phyloP scores from a whole-genome alignment of 352 stramenopile genomes.

The Hyaloperonospora arabidopsidis region DNA sequence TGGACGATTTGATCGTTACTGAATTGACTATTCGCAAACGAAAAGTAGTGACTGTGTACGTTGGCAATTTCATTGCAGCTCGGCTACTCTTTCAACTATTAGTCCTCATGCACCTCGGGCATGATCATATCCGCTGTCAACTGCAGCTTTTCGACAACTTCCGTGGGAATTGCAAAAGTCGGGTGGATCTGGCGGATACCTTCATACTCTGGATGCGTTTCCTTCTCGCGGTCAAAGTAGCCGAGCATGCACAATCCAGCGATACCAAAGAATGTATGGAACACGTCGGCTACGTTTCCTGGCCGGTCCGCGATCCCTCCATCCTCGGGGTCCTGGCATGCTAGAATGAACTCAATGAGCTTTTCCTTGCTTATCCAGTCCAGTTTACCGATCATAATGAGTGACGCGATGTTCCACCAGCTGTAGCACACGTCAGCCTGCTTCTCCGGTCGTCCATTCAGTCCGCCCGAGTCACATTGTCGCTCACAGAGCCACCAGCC shows the following conservation, averaged over 20 bases:
- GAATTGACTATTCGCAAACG: constrained; percentile 22
- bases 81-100: constrained; percentile 5
- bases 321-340: constrained; percentile 95
- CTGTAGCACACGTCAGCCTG: constrained; percentile 99
- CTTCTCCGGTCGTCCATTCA: constrained; percentile 98
- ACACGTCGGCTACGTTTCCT: constrained; percentile 94
- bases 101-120: constrained; percentile 16
- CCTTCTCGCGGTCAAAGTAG: constrained; percentile 80
- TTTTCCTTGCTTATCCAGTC: constrained; percentile 94
- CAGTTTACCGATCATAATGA: constrained; percentile 92
- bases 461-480: constrained; percentile 91
- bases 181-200: constrained; percentile 88
- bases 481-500: constrained; percentile 96
- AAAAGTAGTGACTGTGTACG: constrained; percentile 22
- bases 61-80: constrained; percentile 14
- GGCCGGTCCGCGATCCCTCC: constrained; percentile 97
- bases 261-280: constrained; percentile 99
- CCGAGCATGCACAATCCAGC: constrained; percentile 91
- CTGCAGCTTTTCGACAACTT: constrained; percentile 83
- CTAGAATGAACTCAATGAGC: constrained; percentile 90
- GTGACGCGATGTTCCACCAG: constrained; percentile 98
- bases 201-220: constrained; percentile 42
- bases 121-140: constrained; percentile 71
- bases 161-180: constrained; percentile 91
- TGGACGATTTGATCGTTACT: constrained; percentile 7